Percentiles rank a stretch among this genome's conserved stretches.
phyloP scores from a whole-genome alignment of 2,329 filamentous ascomycete species.

The Alternaria viburni region DNA sequence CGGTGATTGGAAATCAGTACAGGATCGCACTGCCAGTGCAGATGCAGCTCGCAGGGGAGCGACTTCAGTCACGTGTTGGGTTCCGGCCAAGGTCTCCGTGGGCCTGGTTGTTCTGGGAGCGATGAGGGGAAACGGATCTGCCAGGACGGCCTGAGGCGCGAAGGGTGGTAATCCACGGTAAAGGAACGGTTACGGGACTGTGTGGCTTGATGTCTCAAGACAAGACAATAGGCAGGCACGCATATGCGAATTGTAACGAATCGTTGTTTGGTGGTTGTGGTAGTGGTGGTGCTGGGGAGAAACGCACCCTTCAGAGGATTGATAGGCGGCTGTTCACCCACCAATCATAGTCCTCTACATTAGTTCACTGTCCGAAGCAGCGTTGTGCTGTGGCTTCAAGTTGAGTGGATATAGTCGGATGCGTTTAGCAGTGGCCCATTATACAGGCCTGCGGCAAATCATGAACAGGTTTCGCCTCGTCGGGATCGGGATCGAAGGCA shows the following conservation, averaged over 20 bases:
- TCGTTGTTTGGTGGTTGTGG: neutral
- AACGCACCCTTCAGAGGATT: neutral
- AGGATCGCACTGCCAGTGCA: neutral
- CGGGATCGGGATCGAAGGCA: conserved; percentile 6
- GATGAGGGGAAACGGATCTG: neutral
- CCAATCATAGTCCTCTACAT: neutral
- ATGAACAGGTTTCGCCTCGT: conserved; percentile 1
- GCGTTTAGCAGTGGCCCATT: neutral
- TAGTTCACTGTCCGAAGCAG: neutral
- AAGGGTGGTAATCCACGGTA: neutral
- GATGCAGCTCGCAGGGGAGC: neutral
- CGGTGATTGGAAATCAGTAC: neutral
- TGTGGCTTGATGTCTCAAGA: neutral
- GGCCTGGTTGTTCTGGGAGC: neutral
- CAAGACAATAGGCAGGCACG: neutral
- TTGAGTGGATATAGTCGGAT: neutral
- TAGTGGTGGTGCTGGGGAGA: neutral
- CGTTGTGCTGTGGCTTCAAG: neutral
- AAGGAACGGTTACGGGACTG: neutral
- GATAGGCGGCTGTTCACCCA: neutral
- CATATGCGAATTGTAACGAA: neutral
- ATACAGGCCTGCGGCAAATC: neutral
- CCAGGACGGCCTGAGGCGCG: neutral
- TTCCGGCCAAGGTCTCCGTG: neutral
- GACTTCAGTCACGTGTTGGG: neutral